phyloP scores from a whole-genome alignment of 768 basidiomycete species.

The Pleurotus tuoliensis region DNA sequence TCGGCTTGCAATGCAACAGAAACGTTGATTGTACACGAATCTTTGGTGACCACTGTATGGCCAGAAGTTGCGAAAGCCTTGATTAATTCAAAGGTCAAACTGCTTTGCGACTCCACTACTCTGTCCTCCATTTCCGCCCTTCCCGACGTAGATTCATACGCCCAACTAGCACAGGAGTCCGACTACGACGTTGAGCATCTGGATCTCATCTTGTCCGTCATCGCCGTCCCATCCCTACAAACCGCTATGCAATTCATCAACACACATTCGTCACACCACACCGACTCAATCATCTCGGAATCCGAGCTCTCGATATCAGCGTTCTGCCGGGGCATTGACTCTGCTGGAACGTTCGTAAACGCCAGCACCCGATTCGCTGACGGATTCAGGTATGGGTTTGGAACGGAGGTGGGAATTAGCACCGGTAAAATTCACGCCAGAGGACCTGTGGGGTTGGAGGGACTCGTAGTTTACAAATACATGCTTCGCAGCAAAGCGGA shows the following conservation, averaged over 20 bases:
- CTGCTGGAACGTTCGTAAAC: constrained; percentile 90
- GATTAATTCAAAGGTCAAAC: constrained; percentile 61
- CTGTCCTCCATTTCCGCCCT: constrained; percentile 48
- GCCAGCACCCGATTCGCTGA: constrained; percentile 96
- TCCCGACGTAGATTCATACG: constrained; percentile 40
- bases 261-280: constrained; percentile 90
- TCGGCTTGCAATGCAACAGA: constrained; percentile 95
- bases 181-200: constrained; percentile 90
- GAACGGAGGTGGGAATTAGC: constrained; percentile 96
- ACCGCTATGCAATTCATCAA: constrained; percentile 89
- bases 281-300: constrained; percentile 90
- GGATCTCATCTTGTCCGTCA: constrained; percentile 78
- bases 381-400: constrained; percentile 95
- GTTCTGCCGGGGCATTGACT: constrained; percentile 88
- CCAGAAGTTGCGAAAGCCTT: constrained; percentile 72
- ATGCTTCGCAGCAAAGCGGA: constrained; percentile 73
- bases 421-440: constrained; percentile 96
- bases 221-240: constrained; percentile 63
- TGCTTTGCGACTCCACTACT: constrained; percentile 74
- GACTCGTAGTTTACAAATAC: constrained; percentile 95
- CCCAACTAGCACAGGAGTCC: constrained; percentile 47
- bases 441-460: constrained; percentile 93
- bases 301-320: constrained; percentile 53
- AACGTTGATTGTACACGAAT: constrained; percentile 81
- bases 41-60: constrained; percentile 73